Conservation (phyloP, 2,329 filamentous ascomycete species). For the Basipetospora chlamydospora region DNA sequence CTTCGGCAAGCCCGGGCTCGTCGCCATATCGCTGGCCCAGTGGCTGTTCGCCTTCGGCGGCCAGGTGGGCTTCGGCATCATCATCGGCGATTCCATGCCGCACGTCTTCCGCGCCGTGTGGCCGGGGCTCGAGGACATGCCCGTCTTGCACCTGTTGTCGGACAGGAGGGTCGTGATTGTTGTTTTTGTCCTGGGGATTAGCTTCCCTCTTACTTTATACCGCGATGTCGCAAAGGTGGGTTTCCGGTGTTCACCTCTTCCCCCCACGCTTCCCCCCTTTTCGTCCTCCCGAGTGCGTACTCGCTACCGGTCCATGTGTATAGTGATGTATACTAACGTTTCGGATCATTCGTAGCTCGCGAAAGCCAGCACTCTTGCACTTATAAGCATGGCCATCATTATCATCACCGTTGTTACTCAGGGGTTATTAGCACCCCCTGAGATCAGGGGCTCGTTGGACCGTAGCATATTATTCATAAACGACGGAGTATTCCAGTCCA, state of each 20-base stretch:
- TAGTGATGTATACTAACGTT: background rate
- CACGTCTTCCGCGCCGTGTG: slow-evolving; percentile 75
- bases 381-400: slow-evolving; percentile 88
- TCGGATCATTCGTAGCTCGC: too few relatives aligned
- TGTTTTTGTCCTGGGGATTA: slow-evolving; percentile 73
- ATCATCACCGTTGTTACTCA: slow-evolving; percentile 78
- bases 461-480: slow-evolving; percentile 65
- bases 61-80: slow-evolving; percentile 97
- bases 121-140: slow-evolving; percentile 55
- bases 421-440: slow-evolving; percentile 56
- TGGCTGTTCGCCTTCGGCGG: slow-evolving; percentile 98
- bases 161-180: slow-evolving; percentile 74
- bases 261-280: background rate
- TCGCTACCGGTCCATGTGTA: too few relatives aligned
- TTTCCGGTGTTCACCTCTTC: background rate
- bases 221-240: slow-evolving; percentile 89
- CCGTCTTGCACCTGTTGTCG: slow-evolving; percentile 69
- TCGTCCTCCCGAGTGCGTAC: too few relatives aligned
- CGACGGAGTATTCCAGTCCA: slow-evolving; percentile 80
- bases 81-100: slow-evolving; percentile 91
- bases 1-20: slow-evolving; percentile 73
- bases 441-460: slow-evolving; percentile 57
- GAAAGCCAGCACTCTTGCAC: slow-evolving; percentile 84
- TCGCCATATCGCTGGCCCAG: slow-evolving; percentile 81
- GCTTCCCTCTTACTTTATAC: slow-evolving; percentile 84